Evolutionary conservation across 257 asterid genomes (phyloP).

Genomic region (Solanum dulcamara): DNA sequence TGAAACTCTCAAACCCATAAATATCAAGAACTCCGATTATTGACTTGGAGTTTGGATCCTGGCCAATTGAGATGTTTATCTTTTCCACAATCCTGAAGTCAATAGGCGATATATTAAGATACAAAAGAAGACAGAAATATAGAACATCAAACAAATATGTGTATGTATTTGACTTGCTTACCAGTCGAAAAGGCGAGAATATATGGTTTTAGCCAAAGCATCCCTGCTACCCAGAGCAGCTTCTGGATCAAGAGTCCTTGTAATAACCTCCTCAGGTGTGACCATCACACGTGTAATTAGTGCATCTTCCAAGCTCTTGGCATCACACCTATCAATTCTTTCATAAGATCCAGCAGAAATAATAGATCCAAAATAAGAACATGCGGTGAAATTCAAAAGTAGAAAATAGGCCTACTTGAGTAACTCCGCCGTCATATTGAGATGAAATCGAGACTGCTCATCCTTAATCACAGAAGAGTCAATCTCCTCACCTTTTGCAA

Average conservation of each 20-base stretch:
- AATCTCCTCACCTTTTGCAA: constrained; percentile 84
- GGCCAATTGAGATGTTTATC: constrained; percentile 90
- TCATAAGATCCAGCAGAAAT: neutral
- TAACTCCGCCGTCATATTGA: constrained; percentile 70
- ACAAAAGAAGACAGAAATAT: neutral
- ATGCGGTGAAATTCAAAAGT: neutral
- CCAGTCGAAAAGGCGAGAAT: constrained; percentile 93
- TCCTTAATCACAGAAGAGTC: constrained; percentile 96
- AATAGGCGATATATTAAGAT: constrained; percentile 4
- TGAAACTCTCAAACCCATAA: constrained; percentile 94
- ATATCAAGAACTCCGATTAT: constrained; percentile 96
- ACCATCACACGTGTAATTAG: constrained; percentile 94
- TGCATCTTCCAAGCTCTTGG: constrained; percentile 95
- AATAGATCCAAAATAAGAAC: neutral
- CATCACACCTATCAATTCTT: constrained; percentile 62
- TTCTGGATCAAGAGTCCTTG: constrained; percentile 91
- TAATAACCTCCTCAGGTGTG: constrained; percentile 92
- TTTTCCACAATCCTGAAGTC: constrained; percentile 82
- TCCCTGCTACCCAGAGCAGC: constrained; percentile 94
- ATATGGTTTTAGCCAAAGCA: constrained; percentile 83
- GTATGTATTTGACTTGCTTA: constrained; percentile 11
- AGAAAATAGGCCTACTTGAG: constrained; percentile 49
- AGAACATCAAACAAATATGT: neutral
- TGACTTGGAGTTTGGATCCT: constrained; percentile 94
- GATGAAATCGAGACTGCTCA: constrained; percentile 86